phyloP scores from a whole-genome alignment of 179 eudicot species.

The Monotropa hypopitys region DNA sequence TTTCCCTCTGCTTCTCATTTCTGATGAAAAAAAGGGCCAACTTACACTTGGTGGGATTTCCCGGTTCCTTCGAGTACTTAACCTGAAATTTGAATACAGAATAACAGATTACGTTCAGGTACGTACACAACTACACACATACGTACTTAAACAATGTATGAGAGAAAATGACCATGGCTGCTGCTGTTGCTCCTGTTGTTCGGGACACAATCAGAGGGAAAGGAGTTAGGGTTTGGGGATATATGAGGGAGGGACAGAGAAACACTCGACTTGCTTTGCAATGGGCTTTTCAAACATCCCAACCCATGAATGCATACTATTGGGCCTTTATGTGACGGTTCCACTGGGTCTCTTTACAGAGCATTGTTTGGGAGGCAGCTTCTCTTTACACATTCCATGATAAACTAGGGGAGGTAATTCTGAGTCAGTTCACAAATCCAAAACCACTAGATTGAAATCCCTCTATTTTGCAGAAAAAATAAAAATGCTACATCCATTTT shows the following conservation, averaged over 20 bases:
- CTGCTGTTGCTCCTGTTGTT: conserved; percentile 5
- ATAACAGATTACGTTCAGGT: not conserved
- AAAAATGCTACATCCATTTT: no score
- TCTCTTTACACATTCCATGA: no score
- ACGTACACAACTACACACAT: not conserved
- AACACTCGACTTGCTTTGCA: not conserved
- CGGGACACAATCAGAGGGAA: not conserved
- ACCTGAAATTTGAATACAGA: conserved; percentile 20
- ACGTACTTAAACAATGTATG: not conserved
- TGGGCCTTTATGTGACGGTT: not conserved
- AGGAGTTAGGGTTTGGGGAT: not conserved
- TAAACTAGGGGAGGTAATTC: no score
- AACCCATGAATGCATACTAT: not conserved
- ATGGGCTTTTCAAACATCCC: not conserved
- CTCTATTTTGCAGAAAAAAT: no score
- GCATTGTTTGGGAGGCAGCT: no score
- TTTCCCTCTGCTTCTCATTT: not conserved
- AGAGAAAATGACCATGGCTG: conserved; percentile 11
- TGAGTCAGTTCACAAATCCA: no score
- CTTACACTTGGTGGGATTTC: conserved; percentile 40
- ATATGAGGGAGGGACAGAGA: not conserved
- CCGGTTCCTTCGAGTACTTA: conserved; percentile 45
- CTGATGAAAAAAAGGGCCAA: not conserved
- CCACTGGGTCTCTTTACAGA: not conserved
- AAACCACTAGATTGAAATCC: no score